A percentile compares a stretch with the other conserved stretches of the same genome.
Evolutionary conservation across 331 rosid species (phyloP).

Genomic region (Quercus lobata): DNA sequence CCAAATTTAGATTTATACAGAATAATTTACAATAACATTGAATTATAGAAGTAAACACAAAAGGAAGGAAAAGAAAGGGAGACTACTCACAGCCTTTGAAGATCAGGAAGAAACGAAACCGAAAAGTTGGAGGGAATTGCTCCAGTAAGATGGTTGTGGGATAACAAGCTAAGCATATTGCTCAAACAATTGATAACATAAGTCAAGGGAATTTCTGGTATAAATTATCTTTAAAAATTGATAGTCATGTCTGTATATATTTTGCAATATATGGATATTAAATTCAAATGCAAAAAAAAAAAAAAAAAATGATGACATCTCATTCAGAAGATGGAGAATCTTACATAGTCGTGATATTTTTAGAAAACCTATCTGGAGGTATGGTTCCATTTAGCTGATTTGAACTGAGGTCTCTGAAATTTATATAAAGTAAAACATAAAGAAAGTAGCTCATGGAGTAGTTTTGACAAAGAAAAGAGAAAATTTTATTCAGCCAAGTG

Average conservation of each 20-base stretch:
- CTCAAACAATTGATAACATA: conserved; percentile 6
- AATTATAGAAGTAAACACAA: not conserved
- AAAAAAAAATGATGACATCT: not conserved
- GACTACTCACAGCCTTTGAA: conserved; percentile 68
- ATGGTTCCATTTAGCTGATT: conserved; percentile 69
- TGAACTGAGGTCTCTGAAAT: conserved; percentile 76
- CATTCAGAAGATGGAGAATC: conserved; percentile 25
- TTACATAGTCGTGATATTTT: conserved; percentile 79
- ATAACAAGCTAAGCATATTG: conserved; percentile 52
- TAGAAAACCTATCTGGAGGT: conserved; percentile 54
- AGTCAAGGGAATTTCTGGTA: not conserved
- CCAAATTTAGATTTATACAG: not conserved
- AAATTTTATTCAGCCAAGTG: conserved; percentile 6
- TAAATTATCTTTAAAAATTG: not conserved
- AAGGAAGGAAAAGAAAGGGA: conserved; percentile 1
- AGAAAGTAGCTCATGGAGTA: not conserved
- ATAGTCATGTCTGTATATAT: not conserved
- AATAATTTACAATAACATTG: not conserved
- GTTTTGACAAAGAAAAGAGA: not conserved
- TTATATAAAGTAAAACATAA: conserved; percentile 14
- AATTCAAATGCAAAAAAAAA: not conserved
- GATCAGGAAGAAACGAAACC: conserved; percentile 40
- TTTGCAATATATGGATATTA: not conserved
- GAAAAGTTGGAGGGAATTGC: conserved; percentile 61
- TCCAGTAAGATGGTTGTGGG: conserved; percentile 70